A percentile compares a stretch with the other conserved stretches of the same genome.
phyloP scores from a whole-genome alignment of 192 early-diverging fungal genomes.

The Backusella macrospora region DNA sequence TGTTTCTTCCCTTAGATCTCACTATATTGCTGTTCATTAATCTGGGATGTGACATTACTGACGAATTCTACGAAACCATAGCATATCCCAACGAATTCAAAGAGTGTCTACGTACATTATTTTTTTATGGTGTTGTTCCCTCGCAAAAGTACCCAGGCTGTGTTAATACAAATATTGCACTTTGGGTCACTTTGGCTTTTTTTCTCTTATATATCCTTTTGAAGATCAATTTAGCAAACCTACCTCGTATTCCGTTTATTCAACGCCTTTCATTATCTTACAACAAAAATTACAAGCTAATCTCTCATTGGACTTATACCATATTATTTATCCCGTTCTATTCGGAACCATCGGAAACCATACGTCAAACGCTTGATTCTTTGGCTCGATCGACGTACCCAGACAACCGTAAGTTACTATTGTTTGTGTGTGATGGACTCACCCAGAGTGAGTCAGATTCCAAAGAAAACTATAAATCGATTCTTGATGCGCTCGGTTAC shows the following conservation, averaged over 20 bases:
- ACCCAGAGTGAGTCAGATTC: constrained; percentile 60
- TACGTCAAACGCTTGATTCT: constrained; percentile 68
- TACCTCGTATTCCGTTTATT: constrained; percentile 31
- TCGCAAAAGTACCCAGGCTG: constrained; percentile 28
- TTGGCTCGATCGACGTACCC: constrained; percentile 61
- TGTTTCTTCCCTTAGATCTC: constrained; percentile 39
- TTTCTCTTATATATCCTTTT: constrained; percentile 30
- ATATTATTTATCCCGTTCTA: constrained; percentile 71
- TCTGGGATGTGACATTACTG: constrained; percentile 33
- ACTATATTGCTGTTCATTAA: constrained; percentile 31
- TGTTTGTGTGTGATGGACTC: constrained; percentile 70
- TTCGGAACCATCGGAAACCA: constrained; percentile 66
- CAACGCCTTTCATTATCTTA: constrained; percentile 13
- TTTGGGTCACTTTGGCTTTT: constrained; percentile 32
- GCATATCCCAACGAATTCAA: constrained; percentile 14
- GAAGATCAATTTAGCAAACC: constrained; percentile 34
- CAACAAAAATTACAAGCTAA: not conserved
- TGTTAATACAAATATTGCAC: constrained; percentile 25
- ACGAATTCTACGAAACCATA: constrained; percentile 28
- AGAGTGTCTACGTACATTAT: constrained; percentile 27
- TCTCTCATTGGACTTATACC: constrained; percentile 18
- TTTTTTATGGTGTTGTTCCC: constrained; percentile 31
- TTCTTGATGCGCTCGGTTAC: constrained; percentile 68
- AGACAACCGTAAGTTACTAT: constrained; percentile 69
- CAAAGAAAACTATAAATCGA: constrained; percentile 60